Conservation (phyloP, 306 rosid species). For the Crataegus laevigata region DNA sequence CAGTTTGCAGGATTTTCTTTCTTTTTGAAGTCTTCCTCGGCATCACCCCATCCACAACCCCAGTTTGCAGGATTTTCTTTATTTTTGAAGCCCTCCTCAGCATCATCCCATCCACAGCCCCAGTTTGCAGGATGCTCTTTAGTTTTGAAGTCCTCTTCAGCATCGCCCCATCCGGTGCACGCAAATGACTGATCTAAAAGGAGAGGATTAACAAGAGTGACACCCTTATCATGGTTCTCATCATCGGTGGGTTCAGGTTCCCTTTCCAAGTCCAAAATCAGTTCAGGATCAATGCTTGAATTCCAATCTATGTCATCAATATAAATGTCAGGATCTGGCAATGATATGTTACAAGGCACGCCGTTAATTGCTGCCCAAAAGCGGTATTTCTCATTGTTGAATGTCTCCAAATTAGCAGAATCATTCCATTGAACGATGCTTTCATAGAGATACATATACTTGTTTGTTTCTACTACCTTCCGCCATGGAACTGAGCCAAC, state of each 20-base stretch:
- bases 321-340: slow-evolving; percentile 65
- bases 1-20: slow-evolving; percentile 15
- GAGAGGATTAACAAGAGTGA: slow-evolving; percentile 29
- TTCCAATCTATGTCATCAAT: slow-evolving; percentile 67
- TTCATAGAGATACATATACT: slow-evolving; percentile 36
- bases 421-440: slow-evolving; percentile 66
- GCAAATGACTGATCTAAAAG: slow-evolving; percentile 31
- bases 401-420: slow-evolving; percentile 75
- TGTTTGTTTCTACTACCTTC: slow-evolving; percentile 53
- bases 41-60: slow-evolving; percentile 39
- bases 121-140: slow-evolving; percentile 15
- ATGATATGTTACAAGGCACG: slow-evolving; percentile 30
- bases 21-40: slow-evolving; percentile 22
- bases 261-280: slow-evolving; percentile 48
- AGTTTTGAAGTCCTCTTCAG: slow-evolving; percentile 23
- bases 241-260: slow-evolving; percentile 20
- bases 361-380: slow-evolving; percentile 57
- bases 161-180: slow-evolving; percentile 47
- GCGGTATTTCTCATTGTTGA: slow-evolving; percentile 62
- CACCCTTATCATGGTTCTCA: slow-evolving; percentile 13
- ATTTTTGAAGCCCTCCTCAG: not conserved
- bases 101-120: slow-evolving; percentile 20
- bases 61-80: slow-evolving; percentile 11
- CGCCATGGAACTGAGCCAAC: slow-evolving; percentile 67
- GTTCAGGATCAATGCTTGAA: slow-evolving; percentile 45